Conservation (phyloP, 2,329 filamentous ascomycete species). For the Ascochyta pisi region DNA sequence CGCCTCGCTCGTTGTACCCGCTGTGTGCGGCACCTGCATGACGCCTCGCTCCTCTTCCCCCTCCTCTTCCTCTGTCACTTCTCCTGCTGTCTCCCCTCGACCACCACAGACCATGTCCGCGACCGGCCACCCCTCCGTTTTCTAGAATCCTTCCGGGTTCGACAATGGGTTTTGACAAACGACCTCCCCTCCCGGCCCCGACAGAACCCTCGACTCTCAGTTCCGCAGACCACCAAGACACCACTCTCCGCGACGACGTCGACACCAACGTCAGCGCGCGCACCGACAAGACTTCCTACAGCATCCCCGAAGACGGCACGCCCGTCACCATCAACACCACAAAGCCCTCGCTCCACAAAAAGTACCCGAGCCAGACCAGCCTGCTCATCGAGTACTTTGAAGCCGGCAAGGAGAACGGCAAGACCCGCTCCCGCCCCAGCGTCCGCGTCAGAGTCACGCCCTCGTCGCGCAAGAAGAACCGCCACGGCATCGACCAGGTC, state of each 20-base stretch:
- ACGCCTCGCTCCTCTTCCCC: conserved; percentile 4
- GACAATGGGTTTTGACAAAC: conserved; percentile 55
- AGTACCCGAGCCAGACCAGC: conserved; percentile 79
- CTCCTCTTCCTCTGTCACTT: not conserved
- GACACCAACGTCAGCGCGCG: conserved; percentile 72
- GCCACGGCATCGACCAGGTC: conserved; percentile 73
- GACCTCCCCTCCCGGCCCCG: conserved; percentile 76
- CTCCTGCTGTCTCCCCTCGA: not conserved
- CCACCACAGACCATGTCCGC: conserved; percentile 38
- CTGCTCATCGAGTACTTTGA: conserved; percentile 96
- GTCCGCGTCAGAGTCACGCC: conserved; percentile 83
- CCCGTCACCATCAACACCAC: conserved; percentile 89
- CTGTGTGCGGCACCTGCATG: conserved; percentile 1
- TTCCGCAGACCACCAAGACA: conserved; percentile 64
- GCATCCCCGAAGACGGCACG: conserved; percentile 84
- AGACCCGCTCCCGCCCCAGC: conserved; percentile 75
- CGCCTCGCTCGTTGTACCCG: not conserved
- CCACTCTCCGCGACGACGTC: conserved; percentile 57
- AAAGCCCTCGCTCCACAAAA: conserved; percentile 63
- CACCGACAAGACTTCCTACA: conserved; percentile 76
- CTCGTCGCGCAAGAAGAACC: conserved; percentile 60
- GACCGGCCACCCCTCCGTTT: conserved; percentile 28
- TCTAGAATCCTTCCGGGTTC: conserved; percentile 41
- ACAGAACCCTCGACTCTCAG: conserved; percentile 73
- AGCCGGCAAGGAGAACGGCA: conserved; percentile 70